Conservation (phyloP, 116 monocot genomes). For the Phalaenopsis hybrid region DNA sequence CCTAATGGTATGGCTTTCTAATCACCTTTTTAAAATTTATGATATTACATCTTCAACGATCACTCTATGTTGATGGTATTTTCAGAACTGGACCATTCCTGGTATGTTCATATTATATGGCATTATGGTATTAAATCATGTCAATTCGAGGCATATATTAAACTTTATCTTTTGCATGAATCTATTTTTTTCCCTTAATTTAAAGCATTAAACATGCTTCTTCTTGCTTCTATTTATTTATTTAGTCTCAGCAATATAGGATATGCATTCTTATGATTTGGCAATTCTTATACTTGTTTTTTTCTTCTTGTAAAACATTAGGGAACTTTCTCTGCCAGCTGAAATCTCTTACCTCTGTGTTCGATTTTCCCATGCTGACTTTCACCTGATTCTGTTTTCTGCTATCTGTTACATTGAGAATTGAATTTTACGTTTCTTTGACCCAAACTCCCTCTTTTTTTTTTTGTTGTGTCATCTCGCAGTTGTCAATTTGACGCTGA, state of each 20-base stretch:
- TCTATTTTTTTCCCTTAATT: not conserved
- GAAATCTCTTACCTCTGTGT: not conserved
- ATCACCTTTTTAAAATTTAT: not conserved
- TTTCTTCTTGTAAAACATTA: not conserved
- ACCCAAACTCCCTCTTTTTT: not conserved
- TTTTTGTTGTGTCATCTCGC: slow-evolving; percentile 12
- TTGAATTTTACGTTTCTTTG: not conserved
- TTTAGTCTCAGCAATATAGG: not conserved
- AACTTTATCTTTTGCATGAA: not conserved
- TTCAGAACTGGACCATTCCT: not conserved
- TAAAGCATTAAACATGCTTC: not conserved
- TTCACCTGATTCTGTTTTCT: not conserved
- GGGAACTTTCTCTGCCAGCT: not conserved
- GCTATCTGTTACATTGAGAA: not conserved
- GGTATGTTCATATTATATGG: not conserved
- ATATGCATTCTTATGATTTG: not conserved
- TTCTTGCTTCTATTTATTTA: not conserved
- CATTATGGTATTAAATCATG: not conserved
- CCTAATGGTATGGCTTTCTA: slow-evolving; percentile 13
- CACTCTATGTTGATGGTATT: not conserved
- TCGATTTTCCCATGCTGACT: not conserved
- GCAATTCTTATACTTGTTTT: not conserved
- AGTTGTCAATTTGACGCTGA: slow-evolving; percentile 36
- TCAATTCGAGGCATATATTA: not conserved
- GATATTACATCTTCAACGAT: not conserved